These are phyloP conservation scores for Akebia trifoliata DNA, from an alignment of 164 flowering plant genomes.

Conservation along the genomic window DNA sequence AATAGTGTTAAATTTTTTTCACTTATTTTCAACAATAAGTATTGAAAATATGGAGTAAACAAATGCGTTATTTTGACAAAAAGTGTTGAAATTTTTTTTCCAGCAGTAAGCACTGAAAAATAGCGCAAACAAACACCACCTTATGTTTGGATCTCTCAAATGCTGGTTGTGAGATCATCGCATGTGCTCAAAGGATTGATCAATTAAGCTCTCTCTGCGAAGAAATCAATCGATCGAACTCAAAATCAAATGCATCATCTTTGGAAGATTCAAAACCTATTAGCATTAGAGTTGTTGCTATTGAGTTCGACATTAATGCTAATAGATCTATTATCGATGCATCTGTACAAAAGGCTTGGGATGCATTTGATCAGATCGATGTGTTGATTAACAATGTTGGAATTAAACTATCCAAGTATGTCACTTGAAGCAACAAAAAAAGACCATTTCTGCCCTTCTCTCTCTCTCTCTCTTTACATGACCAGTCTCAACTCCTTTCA, in stretches of 20 bases:
- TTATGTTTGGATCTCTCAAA: slow-evolving; percentile 56
- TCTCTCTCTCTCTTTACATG: slow-evolving; percentile 10
- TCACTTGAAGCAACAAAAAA: no score
- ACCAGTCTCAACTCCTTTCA: slow-evolving; percentile 1
- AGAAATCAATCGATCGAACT: slow-evolving; percentile 41
- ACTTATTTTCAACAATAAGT: no score
- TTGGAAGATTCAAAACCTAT: neutral
- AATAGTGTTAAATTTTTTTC: no score
- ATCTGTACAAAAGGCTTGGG: slow-evolving; percentile 62
- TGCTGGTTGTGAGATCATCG: slow-evolving; percentile 61
- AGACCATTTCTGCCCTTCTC: no score
- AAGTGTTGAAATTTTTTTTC: no score
- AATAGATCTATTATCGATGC: slow-evolving; percentile 34
- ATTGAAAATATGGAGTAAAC: no score
- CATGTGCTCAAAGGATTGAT: slow-evolving; percentile 69
- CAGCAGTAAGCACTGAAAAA: no score
- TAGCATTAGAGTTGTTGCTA: slow-evolving; percentile 8
- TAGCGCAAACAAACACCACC: no score
- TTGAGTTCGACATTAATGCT: slow-evolving; percentile 52
- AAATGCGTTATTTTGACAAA: no score
- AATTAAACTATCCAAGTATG: no score
- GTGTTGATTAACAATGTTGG: slow-evolving; percentile 71
- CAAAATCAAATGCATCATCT: neutral
- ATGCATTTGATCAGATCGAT: slow-evolving; percentile 63
- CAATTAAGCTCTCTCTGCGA: slow-evolving; percentile 59